Evolutionary conservation across 2,329 filamentous ascomycete genomes (phyloP).

Genomic region (Cladosporium sp.): DNA sequence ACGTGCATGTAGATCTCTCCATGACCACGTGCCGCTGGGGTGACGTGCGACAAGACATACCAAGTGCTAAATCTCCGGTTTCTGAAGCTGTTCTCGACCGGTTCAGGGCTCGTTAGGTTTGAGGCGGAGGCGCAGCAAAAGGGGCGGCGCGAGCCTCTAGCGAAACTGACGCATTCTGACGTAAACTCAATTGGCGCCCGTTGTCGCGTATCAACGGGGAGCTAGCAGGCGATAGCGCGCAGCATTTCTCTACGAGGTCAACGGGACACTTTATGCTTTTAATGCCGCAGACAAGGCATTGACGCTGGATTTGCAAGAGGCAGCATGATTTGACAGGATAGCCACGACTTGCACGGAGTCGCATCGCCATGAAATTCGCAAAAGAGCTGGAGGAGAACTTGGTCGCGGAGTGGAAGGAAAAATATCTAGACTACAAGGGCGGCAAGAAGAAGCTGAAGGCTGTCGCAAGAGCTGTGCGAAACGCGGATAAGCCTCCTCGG

Average conservation of each 20-base stretch:
- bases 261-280: background rate
- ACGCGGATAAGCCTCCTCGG: conserved; percentile 34
- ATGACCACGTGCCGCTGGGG: background rate
- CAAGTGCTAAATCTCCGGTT: conserved; percentile 5
- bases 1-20: background rate
- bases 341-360: background rate
- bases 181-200: background rate
- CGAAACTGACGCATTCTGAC: background rate
- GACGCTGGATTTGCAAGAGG: background rate
- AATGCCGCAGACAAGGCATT: background rate
- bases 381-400: conserved; percentile 26
- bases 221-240: background rate
- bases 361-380: conserved; percentile 35
- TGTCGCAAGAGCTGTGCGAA: conserved; percentile 70
- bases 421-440: conserved; percentile 45
- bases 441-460: conserved; percentile 94
- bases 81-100: background rate
- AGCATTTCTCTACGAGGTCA: background rate
- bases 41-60: conserved; percentile 8
- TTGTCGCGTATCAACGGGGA: background rate
- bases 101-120: background rate
- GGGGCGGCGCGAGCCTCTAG: background rate
- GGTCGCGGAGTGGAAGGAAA: conserved; percentile 30
- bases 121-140: conserved; percentile 7
- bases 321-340: background rate